Percentiles rank a stretch among this genome's conserved stretches.
These are phyloP conservation scores for Pseudogymnoascus sp. DNA, from an alignment of 2,329 filamentous ascomycete species.

Conservation along the genomic window DNA sequence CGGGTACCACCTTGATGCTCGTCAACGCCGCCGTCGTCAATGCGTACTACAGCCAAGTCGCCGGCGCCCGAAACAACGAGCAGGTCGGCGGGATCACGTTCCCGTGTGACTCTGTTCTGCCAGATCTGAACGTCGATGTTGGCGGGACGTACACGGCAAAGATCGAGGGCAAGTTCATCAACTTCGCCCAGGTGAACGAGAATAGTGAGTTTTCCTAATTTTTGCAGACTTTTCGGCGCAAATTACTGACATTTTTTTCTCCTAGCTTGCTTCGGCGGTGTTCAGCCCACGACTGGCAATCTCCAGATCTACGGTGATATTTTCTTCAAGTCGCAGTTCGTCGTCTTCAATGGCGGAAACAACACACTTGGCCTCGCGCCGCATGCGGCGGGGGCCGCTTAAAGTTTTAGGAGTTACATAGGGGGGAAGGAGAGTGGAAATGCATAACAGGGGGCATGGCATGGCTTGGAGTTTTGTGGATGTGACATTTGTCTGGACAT, in stretches of 20 bases:
- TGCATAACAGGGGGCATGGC: not conserved
- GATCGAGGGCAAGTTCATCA: slow-evolving; percentile 35
- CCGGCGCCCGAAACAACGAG: slow-evolving; percentile 30
- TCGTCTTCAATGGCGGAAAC: slow-evolving; percentile 50
- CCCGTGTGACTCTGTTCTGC: slow-evolving; percentile 29
- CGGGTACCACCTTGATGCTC: slow-evolving; percentile 37
- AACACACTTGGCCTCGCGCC: slow-evolving; percentile 45
- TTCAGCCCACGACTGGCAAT: slow-evolving; percentile 50
- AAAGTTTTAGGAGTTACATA: not conserved
- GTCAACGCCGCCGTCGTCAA: slow-evolving; percentile 31
- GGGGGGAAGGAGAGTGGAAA: not conserved
- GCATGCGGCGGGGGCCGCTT: slow-evolving; percentile 15
- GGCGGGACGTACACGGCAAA: slow-evolving; percentile 40
- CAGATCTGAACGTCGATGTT: slow-evolving; percentile 32
- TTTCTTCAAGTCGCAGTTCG: slow-evolving; percentile 54
- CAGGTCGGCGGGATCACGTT: slow-evolving; percentile 33
- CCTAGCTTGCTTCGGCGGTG: slow-evolving; percentile 57
- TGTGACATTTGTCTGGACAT: not conserved
- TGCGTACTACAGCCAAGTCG: slow-evolving; percentile 34
- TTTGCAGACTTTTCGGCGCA: slow-evolving; percentile 10
- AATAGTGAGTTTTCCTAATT: slow-evolving; percentile 39
- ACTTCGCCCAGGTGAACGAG: slow-evolving; percentile 44
- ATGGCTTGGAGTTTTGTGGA: slow-evolving; percentile 1
- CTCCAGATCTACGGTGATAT: slow-evolving; percentile 58
- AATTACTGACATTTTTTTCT: not conserved